Conservation (phyloP, 495 filamentous ascomycete species). For the Jackrogersella minutella region DNA sequence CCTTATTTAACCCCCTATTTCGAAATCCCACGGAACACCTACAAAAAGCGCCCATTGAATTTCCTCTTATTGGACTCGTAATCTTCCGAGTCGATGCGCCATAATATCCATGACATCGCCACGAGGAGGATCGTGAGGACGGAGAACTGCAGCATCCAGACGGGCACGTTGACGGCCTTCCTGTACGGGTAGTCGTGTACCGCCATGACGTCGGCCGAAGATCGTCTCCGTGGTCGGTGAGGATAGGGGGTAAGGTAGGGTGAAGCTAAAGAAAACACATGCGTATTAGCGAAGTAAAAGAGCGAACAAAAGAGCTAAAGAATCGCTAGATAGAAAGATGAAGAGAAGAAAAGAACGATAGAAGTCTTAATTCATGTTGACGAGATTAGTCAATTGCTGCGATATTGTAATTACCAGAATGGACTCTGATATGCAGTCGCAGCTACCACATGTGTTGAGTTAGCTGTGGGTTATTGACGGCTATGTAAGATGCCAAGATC, state of each 20-base stretch:
- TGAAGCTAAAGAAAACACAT: background rate
- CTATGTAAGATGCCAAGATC: constrained; percentile 23
- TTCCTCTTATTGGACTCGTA: background rate
- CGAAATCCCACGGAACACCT: background rate
- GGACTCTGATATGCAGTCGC: background rate
- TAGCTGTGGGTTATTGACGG: constrained; percentile 5
- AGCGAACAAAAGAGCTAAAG: background rate
- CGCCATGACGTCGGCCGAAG: constrained; percentile 18
- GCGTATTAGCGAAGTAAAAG: background rate
- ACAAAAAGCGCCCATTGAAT: constrained; percentile 18
- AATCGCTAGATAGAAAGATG: too few relatives aligned
- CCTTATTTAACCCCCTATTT: background rate
- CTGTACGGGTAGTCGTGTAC: constrained; percentile 36
- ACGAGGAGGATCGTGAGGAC: constrained; percentile 29
- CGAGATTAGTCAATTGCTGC: background rate
- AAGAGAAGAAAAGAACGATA: background rate
- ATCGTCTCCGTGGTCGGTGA: background rate
- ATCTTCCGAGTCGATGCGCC: background rate
- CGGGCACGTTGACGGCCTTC: constrained; percentile 34
- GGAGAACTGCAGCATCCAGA: constrained; percentile 36
- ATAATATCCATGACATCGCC: constrained; percentile 20
- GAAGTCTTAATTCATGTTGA: background rate
- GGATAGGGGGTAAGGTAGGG: background rate
- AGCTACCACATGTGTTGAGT: background rate
- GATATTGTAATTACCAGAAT: background rate